phyloP scores from a whole-genome alignment of 2,329 filamentous ascomycete genomes.

The Ploettnerulaceae sp. region DNA sequence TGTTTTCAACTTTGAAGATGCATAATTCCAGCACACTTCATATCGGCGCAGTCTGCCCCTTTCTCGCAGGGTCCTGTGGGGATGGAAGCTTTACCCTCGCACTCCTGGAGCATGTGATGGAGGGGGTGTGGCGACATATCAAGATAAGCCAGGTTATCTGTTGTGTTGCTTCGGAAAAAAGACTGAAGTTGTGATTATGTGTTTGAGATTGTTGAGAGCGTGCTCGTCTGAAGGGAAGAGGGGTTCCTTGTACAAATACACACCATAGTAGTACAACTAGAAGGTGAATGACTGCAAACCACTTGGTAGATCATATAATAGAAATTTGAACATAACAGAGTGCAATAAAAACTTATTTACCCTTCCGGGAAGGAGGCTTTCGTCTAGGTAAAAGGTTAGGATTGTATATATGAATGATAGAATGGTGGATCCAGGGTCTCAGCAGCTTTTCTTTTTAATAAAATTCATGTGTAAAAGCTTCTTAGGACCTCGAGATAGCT shows the following conservation, averaged over 20 bases:
- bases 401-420: too few relatives aligned
- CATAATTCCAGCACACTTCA: neutral
- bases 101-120: neutral
- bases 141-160: neutral
- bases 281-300: conserved; percentile 4
- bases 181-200: neutral
- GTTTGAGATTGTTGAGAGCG: neutral
- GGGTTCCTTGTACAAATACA: conserved; percentile 1
- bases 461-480: too few relatives aligned
- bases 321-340: conserved; percentile 4
- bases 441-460: too few relatives aligned
- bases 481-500: too few relatives aligned
- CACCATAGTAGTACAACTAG: neutral
- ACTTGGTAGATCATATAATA: conserved; percentile 5
- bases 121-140: conserved; percentile 1
- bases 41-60: neutral
- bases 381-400: too few relatives aligned
- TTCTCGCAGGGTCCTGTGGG: neutral
- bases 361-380: conserved; percentile 65
- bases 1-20: neutral
- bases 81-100: neutral
- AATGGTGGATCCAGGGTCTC: too few relatives aligned
- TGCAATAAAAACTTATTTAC: conserved; percentile 44
- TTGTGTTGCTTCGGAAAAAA: neutral
- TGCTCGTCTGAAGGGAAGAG: neutral